Evolutionary conservation across 306 rosid genomes (phyloP).

Genomic region (Lablab purpureus): DNA sequence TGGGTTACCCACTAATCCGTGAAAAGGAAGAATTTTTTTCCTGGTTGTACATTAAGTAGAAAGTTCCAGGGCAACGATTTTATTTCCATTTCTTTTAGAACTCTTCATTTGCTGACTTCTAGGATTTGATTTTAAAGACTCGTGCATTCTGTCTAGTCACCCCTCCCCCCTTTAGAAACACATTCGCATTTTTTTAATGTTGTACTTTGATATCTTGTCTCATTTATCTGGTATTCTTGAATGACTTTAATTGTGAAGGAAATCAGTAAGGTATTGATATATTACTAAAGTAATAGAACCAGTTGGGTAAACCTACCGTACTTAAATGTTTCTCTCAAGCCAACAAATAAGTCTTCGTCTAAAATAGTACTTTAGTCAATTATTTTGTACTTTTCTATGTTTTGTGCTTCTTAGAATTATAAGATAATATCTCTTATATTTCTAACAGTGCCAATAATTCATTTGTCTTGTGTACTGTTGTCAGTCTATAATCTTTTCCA

Average conservation of each 20-base stretch:
- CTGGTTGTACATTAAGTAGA: constrained; percentile 17
- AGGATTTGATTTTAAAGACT: constrained; percentile 9
- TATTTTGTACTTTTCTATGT: background rate
- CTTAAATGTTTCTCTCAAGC: background rate
- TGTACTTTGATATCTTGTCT: background rate
- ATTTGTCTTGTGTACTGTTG: constrained; percentile 18
- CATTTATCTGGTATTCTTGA: background rate
- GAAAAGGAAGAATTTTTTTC: background rate
- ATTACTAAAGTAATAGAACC: constrained; percentile 1
- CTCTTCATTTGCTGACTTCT: constrained; percentile 5
- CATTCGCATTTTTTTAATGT: no score
- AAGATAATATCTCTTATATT: no score
- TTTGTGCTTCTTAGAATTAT: background rate
- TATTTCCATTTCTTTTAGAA: constrained; percentile 27
- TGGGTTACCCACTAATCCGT: constrained; percentile 28
- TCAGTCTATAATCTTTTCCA: background rate
- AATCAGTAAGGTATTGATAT: background rate
- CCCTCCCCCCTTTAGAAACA: no score
- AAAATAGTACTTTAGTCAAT: background rate
- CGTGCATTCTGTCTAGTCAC: background rate
- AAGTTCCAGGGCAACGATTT: background rate
- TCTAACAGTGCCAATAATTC: background rate
- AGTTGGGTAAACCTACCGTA: constrained; percentile 9
- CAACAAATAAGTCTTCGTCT: background rate
- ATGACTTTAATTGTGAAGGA: background rate